Evolutionary conservation across 202 grass and related monocot species (phyloP).

Genomic region (Zoysia matrella): DNA sequence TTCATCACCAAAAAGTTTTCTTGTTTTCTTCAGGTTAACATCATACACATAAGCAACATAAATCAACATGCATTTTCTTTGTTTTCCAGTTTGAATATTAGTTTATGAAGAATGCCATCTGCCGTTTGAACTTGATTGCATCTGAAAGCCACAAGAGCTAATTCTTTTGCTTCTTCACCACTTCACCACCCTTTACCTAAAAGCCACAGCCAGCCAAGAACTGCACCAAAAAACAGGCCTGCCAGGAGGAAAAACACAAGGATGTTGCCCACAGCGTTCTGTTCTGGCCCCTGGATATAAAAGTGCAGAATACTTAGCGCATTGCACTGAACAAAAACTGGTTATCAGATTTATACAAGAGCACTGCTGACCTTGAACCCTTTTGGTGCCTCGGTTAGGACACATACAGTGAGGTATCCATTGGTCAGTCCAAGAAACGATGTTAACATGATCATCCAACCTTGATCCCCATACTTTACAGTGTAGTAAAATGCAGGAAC

Average conservation of each 20-base stretch:
- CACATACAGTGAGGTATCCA: slow-evolving; percentile 65
- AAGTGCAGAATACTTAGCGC: background rate
- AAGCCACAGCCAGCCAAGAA: slow-evolving; percentile 63
- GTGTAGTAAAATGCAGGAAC: slow-evolving; percentile 76
- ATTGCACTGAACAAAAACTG: background rate
- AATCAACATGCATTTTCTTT: background rate
- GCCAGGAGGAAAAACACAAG: slow-evolving; percentile 51
- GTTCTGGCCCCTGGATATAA: slow-evolving; percentile 58
- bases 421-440: slow-evolving; percentile 63
- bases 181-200: slow-evolving; percentile 69
- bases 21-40: background rate
- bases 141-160: background rate
- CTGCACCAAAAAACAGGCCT: slow-evolving; percentile 55
- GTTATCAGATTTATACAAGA: background rate
- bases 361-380: slow-evolving; percentile 56
- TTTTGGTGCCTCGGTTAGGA: slow-evolving; percentile 59
- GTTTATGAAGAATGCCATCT: background rate
- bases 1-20: background rate
- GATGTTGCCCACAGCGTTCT: slow-evolving; percentile 70
- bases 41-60: background rate
- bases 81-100: background rate
- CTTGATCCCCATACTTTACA: slow-evolving; percentile 57
- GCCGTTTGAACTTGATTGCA: background rate
- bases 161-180: slow-evolving; percentile 40
- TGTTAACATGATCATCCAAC: slow-evolving; percentile 63